These are phyloP conservation scores for Leishmania mexicana DNA, from an alignment of 208 protist species.

Conservation along the genomic window DNA sequence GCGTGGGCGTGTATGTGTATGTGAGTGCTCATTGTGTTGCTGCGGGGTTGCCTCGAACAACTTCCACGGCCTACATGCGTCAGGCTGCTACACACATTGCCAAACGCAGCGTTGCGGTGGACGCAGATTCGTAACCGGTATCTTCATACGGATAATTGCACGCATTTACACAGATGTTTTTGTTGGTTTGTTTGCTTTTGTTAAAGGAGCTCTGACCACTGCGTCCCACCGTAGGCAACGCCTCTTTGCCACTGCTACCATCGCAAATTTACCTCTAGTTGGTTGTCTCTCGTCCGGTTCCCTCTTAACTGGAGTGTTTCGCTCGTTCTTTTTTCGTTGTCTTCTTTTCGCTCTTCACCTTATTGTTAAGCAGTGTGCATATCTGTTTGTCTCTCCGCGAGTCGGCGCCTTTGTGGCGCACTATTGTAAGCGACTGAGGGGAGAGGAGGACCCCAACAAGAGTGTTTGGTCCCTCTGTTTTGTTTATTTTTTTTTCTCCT, in stretches of 20 bases:
- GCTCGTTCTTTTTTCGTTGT: neutral
- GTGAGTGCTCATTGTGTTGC: neutral
- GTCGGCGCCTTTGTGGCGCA: neutral
- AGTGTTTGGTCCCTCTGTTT: neutral
- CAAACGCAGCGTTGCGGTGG: neutral
- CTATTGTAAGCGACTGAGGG: neutral
- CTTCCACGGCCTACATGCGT: neutral
- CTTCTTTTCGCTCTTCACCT: neutral
- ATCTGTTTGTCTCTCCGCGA: neutral
- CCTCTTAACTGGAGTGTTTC: neutral
- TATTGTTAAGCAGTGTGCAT: slow-evolving; percentile 3
- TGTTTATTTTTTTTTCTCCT: neutral
- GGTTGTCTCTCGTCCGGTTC: neutral
- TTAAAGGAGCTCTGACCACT: neutral
- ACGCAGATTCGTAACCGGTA: neutral
- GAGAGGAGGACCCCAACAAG: neutral
- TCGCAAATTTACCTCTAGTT: neutral
- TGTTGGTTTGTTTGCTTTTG: neutral
- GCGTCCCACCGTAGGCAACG: neutral
- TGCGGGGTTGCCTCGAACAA: neutral
- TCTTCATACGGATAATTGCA: neutral
- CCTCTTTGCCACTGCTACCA: neutral
- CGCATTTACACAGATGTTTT: neutral
- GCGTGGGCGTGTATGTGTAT: neutral
- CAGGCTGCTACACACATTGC: neutral